These are phyloP conservation scores for Verbena officinalis DNA, from an alignment of 257 asterid genomes.

Conservation along the genomic window DNA sequence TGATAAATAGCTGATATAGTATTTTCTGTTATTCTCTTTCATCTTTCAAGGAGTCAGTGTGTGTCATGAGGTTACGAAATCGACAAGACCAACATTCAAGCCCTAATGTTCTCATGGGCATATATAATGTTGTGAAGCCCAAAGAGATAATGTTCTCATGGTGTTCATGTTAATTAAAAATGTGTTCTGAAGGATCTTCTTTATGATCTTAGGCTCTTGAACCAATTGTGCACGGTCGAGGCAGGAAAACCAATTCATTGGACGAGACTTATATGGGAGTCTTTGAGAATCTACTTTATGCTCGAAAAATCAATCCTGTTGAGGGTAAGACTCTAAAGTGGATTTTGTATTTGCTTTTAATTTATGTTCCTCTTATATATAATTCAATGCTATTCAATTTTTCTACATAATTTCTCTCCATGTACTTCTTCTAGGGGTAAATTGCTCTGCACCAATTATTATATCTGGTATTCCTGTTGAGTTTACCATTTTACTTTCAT, in stretches of 20 bases:
- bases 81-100: neutral
- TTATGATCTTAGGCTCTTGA: constrained; percentile 63
- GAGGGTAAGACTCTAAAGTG: constrained; percentile 56
- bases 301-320: constrained; percentile 88
- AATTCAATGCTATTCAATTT: neutral
- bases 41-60: neutral
- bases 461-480: constrained; percentile 6
- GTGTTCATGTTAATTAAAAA: constrained; percentile 5
- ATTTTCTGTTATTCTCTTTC: neutral
- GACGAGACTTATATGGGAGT: constrained; percentile 93
- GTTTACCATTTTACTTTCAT: neutral
- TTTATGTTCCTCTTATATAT: constrained; percentile 5
- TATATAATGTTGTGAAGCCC: neutral
- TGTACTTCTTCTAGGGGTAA: constrained; percentile 13
- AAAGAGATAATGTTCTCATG: neutral
- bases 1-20: neutral
- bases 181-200: constrained; percentile 20
- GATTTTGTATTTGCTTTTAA: neutral
- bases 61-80: neutral
- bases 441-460: neutral
- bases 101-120: neutral
- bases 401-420: neutral
- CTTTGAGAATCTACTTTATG: constrained; percentile 77
- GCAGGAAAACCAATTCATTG: constrained; percentile 81
- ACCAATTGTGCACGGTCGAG: constrained; percentile 90